Evolutionary conservation across 2,329 filamentous ascomycete genomes (phyloP).

Genomic region (Phaeophleospora eucalypticola): DNA sequence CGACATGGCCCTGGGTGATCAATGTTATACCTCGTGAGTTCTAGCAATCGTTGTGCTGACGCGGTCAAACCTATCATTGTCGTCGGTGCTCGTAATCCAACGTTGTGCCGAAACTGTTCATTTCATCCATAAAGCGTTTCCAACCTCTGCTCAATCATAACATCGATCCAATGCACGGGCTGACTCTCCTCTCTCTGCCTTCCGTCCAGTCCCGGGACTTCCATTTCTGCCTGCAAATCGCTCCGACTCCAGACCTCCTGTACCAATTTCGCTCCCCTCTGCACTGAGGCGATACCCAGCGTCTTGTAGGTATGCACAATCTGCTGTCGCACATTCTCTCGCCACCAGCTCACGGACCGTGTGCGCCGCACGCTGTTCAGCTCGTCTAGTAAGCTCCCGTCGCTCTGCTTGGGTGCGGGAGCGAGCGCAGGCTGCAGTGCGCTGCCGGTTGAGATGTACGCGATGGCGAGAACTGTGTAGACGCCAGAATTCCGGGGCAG

Average conservation of each 20-base stretch:
- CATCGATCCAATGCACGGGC: slow-evolving; percentile 18
- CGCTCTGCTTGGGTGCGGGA: neutral
- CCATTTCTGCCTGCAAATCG: slow-evolving; percentile 8
- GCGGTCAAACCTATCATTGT: no score
- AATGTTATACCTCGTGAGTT: no score
- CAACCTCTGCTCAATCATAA: slow-evolving; percentile 14
- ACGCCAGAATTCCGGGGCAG: slow-evolving; percentile 8
- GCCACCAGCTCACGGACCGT: slow-evolving; percentile 1
- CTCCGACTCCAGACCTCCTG: slow-evolving; percentile 15
- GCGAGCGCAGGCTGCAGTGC: slow-evolving; percentile 1
- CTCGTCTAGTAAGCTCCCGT: neutral
- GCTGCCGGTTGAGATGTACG: slow-evolving; percentile 11
- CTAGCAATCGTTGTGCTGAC: no score
- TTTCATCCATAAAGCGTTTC: slow-evolving; percentile 16
- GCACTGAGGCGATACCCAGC: slow-evolving; percentile 9
- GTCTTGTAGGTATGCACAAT: slow-evolving; percentile 8
- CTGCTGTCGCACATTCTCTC: slow-evolving; percentile 9
- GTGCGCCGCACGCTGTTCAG: slow-evolving; percentile 4
- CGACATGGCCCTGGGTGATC: no score
- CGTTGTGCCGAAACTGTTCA: no score
- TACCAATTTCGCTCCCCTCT: slow-evolving; percentile 10
- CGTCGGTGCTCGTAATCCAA: no score
- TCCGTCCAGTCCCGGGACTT: no score
- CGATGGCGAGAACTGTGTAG: slow-evolving; percentile 12
- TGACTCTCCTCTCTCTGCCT: neutral